These are phyloP conservation scores for Paraleonurus japonicus DNA, from an alignment of 257 asterid species.

Conservation along the genomic window DNA sequence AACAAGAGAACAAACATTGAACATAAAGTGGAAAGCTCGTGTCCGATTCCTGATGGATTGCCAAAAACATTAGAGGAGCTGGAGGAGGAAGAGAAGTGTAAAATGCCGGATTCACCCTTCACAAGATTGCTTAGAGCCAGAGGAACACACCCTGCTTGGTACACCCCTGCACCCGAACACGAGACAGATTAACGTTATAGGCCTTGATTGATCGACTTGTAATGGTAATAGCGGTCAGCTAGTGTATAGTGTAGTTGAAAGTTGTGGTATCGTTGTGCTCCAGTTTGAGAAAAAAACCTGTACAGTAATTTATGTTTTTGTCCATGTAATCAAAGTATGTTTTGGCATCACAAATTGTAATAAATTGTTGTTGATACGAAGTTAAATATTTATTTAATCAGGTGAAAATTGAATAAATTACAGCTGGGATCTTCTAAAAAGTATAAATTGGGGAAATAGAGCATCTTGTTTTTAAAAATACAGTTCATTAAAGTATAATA, in stretches of 20 bases:
- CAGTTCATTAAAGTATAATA: no score
- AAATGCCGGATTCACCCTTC: constrained; percentile 87
- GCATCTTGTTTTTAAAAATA: neutral
- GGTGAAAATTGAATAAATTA: neutral
- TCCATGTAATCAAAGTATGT: neutral
- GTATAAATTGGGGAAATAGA: neutral
- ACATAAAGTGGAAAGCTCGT: constrained; percentile 9
- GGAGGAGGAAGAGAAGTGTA: constrained; percentile 75
- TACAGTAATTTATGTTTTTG: neutral
- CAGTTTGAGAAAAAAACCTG: neutral
- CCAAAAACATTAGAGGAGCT: constrained; percentile 75
- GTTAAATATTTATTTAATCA: neutral
- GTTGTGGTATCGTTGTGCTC: neutral
- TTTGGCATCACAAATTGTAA: neutral
- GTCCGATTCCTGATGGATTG: constrained; percentile 87
- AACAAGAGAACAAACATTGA: constrained; percentile 11
- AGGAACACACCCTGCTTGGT: constrained; percentile 76
- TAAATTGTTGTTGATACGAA: neutral
- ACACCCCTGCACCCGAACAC: constrained; percentile 63
- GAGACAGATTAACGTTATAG: constrained; percentile 34
- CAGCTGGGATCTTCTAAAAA: neutral
- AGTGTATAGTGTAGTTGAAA: neutral
- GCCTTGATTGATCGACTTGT: no score
- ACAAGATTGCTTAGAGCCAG: constrained; percentile 79
- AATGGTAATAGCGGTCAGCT: no score